Percentiles rank a stretch among this genome's conserved stretches.
phyloP scores from a whole-genome alignment of 306 rosid genomes.

The Sicyos baderoa region DNA sequence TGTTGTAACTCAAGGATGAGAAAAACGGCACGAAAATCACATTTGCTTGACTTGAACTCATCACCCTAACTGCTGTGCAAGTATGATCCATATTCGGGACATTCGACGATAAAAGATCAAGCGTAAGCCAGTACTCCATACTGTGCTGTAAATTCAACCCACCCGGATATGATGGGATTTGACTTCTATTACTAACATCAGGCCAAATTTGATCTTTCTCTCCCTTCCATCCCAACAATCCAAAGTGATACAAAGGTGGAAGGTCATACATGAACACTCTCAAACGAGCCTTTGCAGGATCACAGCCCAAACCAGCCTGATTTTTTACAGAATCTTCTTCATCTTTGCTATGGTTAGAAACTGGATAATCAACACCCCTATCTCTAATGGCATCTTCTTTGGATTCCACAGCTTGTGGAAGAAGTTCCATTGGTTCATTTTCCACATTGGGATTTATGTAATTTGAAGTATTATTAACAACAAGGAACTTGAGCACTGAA shows the following conservation, averaged over 20 bases:
- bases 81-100: conserved; percentile 30
- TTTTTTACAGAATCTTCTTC: conserved; percentile 23
- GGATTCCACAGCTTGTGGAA: conserved; percentile 25
- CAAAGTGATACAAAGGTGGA: conserved; percentile 85
- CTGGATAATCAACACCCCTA: conserved; percentile 30
- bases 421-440: conserved; percentile 29
- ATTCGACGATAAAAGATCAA: conserved; percentile 68
- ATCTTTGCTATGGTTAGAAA: conserved; percentile 28
- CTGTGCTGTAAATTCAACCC: conserved; percentile 93
- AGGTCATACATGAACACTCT: conserved; percentile 87
- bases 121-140: conserved; percentile 86
- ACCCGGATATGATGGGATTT: conserved; percentile 66
- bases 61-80: conserved; percentile 60
- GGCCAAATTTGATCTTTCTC: conserved; percentile 74
- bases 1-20: conserved; percentile 78
- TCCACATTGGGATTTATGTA: conserved; percentile 43
- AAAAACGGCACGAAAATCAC: conserved; percentile 86
- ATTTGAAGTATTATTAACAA: conserved; percentile 52
- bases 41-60: conserved; percentile 74
- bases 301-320: conserved; percentile 29
- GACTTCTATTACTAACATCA: conserved; percentile 31
- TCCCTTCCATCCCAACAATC: conserved; percentile 85
- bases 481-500: conserved; percentile 63
- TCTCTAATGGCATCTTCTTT: conserved; percentile 17
- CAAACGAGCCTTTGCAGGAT: conserved; percentile 35